Evolutionary conservation across 768 basidiomycete genomes (phyloP).

Genomic region (Boletus rufocinnamomeus): DNA sequence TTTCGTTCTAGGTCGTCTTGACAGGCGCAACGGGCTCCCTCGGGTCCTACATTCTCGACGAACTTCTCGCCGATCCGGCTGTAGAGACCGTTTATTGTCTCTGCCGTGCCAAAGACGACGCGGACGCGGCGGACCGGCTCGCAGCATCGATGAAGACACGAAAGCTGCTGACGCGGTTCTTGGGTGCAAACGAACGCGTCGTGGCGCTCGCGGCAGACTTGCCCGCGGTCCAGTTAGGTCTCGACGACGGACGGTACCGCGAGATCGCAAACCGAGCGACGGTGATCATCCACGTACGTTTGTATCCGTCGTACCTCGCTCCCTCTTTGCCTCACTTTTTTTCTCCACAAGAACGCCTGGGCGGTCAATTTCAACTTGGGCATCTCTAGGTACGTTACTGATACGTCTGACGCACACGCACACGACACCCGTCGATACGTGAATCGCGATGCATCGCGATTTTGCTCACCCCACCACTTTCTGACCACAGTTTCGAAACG

Average conservation of each 20-base stretch:
- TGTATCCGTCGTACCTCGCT: too few species aligned
- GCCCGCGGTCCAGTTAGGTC: slow-evolving; percentile 43
- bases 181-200: slow-evolving; percentile 30
- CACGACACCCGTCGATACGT: not conserved
- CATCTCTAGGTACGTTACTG: slow-evolving; percentile 23
- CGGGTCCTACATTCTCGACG: slow-evolving; percentile 53
- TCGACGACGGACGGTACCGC: slow-evolving; percentile 39
- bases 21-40: slow-evolving; percentile 57
- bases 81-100: slow-evolving; percentile 51
- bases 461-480: too few species aligned
- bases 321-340: not conserved
- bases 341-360: slow-evolving; percentile 48
- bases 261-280: slow-evolving; percentile 40
- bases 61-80: slow-evolving; percentile 38
- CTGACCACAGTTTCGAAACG: slow-evolving; percentile 37
- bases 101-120: slow-evolving; percentile 49
- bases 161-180: slow-evolving; percentile 28
- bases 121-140: slow-evolving; percentile 44
- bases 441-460: too few species aligned
- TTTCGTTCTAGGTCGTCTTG: slow-evolving; percentile 34
- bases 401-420: not conserved
- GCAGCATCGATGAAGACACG: slow-evolving; percentile 42
- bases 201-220: slow-evolving; percentile 46
- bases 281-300: slow-evolving; percentile 46
- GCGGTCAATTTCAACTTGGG: slow-evolving; percentile 55